Evolutionary conservation across 371 early-diverging fungal species (phyloP).

Genomic region (Entomophthora muscae): DNA sequence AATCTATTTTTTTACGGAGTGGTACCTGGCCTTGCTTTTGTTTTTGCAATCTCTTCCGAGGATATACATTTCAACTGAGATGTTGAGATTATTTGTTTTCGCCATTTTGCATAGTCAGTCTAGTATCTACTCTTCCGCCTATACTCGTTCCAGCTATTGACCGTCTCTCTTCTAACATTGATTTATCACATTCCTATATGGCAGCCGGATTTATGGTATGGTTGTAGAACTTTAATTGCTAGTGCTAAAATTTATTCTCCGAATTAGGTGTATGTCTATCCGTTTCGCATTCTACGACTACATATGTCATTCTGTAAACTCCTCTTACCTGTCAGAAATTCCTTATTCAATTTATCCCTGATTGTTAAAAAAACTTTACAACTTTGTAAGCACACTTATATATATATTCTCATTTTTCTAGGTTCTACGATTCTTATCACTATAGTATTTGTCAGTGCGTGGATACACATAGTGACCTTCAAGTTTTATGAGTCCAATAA

Average conservation of each 20-base stretch:
- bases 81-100: constrained; percentile 18
- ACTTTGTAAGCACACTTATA: constrained; percentile 15
- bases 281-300: constrained; percentile 42
- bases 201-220: constrained; percentile 18
- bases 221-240: too few species aligned
- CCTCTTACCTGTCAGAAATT: constrained; percentile 30
- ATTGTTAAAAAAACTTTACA: constrained; percentile 32
- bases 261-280: constrained; percentile 33
- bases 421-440: constrained; percentile 26
- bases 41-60: constrained; percentile 12
- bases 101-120: constrained; percentile 22
- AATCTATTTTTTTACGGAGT: constrained; percentile 8
- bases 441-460: constrained; percentile 37
- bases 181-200: constrained; percentile 25
- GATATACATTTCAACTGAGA: constrained; percentile 21
- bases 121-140: constrained; percentile 29
- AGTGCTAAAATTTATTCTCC: too few species aligned
- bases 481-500: constrained; percentile 15
- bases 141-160: constrained; percentile 18
- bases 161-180: constrained; percentile 11
- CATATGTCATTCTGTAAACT: constrained; percentile 24
- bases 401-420: too few species aligned
- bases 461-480: constrained; percentile 34
- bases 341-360: constrained; percentile 22
- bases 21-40: constrained; percentile 9